Percentiles rank a stretch among this genome's conserved stretches.
phyloP scores from a whole-genome alignment of 1,284 basidiomycete species.

The Boletus semigastroideus region DNA sequence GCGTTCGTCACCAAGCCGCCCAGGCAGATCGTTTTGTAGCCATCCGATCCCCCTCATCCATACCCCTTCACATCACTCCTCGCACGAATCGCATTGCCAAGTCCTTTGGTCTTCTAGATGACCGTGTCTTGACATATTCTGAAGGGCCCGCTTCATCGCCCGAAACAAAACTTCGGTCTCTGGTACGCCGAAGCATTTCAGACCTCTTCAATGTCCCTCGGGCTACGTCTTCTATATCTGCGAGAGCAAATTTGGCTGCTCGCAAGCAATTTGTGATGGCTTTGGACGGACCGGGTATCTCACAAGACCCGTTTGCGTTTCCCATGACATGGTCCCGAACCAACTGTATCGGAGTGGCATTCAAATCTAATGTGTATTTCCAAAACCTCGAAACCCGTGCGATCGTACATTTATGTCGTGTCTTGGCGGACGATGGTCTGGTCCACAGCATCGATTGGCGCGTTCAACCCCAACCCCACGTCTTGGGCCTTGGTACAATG shows the following conservation, averaged over 20 bases:
- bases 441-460: constrained; percentile 44
- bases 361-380: constrained; percentile 46
- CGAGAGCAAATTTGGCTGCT: constrained; percentile 41
- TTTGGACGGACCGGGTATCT: constrained; percentile 49
- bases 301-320: constrained; percentile 45
- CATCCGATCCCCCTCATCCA: constrained; percentile 35
- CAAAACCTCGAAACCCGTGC: constrained; percentile 47
- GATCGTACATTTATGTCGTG: constrained; percentile 43
- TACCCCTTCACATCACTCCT: constrained; percentile 47
- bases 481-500: constrained; percentile 41
- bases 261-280: constrained; percentile 49
- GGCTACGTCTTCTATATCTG: constrained; percentile 38
- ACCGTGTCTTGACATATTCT: constrained; percentile 42
- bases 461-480: constrained; percentile 26
- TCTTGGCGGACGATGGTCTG: constrained; percentile 26
- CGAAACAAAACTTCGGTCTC: constrained; percentile 35
- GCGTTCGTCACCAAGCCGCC: constrained; percentile 1
- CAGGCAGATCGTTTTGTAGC: constrained; percentile 51
- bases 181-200: constrained; percentile 38
- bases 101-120: constrained; percentile 45
- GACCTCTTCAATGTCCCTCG: constrained; percentile 39
- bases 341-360: constrained; percentile 49
- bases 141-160: constrained; percentile 31
- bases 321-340: constrained; percentile 46
- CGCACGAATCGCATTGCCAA: constrained; percentile 49